Percentiles rank a stretch among this genome's conserved stretches.
These are phyloP conservation scores for Nepenthes alata DNA, from an alignment of 179 eudicot species.

Conservation along the genomic window DNA sequence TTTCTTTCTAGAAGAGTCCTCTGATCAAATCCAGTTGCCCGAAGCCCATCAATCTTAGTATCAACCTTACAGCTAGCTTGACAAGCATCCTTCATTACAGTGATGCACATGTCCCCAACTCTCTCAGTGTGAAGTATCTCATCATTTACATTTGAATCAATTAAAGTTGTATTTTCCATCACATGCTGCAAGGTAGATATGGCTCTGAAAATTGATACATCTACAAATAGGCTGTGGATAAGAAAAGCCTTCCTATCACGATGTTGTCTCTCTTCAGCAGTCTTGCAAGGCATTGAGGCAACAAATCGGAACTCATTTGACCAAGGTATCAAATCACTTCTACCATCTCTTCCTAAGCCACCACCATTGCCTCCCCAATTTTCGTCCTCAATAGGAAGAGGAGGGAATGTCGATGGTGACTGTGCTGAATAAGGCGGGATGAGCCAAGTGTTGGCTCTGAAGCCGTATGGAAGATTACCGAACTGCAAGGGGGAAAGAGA, in stretches of 20 bases:
- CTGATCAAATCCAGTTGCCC: conserved; percentile 59
- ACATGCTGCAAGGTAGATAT: conserved; percentile 58
- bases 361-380: conserved; percentile 99
- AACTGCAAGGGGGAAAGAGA: conserved; percentile 41
- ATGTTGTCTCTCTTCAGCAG: conserved; percentile 91
- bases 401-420: conserved; percentile 55
- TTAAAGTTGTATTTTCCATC: conserved; percentile 31
- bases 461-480: conserved; percentile 96
- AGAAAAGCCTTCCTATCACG: conserved; percentile 96
- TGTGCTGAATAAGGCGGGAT: conserved; percentile 80
- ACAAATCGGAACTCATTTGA: conserved; percentile 67
- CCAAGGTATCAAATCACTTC: conserved; percentile 77
- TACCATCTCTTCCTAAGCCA: conserved; percentile 88
- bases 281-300: conserved; percentile 94
- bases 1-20: conserved; percentile 60
- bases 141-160: conserved; percentile 16
- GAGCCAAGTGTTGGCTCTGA: conserved; percentile 99
- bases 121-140: conserved; percentile 43
- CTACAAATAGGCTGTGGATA: conserved; percentile 87
- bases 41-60: conserved; percentile 86
- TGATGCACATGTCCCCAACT: conserved; percentile 68
- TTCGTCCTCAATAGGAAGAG: conserved; percentile 85
- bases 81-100: conserved; percentile 64
- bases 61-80: conserved; percentile 83
- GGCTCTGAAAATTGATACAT: conserved; percentile 88